These are phyloP conservation scores for Teratosphaeria epicoccoides DNA, from an alignment of 2,329 filamentous ascomycete species.

Conservation along the genomic window DNA sequence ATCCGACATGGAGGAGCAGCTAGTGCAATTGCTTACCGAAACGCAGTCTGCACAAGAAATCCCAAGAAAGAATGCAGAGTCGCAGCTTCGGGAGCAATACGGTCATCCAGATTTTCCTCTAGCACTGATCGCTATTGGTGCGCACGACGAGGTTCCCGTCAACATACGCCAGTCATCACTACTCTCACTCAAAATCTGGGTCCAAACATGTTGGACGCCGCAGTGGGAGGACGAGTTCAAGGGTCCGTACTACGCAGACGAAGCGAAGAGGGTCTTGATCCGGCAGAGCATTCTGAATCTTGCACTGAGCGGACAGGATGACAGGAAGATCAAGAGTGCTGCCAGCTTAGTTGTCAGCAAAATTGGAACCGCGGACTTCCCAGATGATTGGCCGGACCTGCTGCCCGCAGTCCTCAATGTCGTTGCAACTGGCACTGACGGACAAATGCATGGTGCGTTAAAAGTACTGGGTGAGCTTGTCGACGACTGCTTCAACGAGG, in stretches of 20 bases:
- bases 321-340: slow-evolving; percentile 79
- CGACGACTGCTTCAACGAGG: slow-evolving; percentile 85
- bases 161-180: slow-evolving; percentile 76
- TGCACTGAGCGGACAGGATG: slow-evolving; percentile 59
- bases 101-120: slow-evolving; percentile 61
- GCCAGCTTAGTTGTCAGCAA: slow-evolving; percentile 87
- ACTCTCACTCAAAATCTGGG: slow-evolving; percentile 68
- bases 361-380: slow-evolving; percentile 87
- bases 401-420: slow-evolving; percentile 69
- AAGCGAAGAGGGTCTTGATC: slow-evolving; percentile 63
- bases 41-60: slow-evolving; percentile 69
- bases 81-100: slow-evolving; percentile 64
- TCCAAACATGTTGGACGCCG: slow-evolving; percentile 73
- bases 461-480: slow-evolving; percentile 82
- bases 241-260: slow-evolving; percentile 53
- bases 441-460: slow-evolving; percentile 78
- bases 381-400: slow-evolving; percentile 86
- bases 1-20: slow-evolving; percentile 71
- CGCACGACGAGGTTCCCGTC: slow-evolving; percentile 60
- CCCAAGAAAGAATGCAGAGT: slow-evolving; percentile 76
- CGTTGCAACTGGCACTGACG: slow-evolving; percentile 64
- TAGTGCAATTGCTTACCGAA: slow-evolving; percentile 76
- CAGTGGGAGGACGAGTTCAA: slow-evolving; percentile 57
- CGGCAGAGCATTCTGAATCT: slow-evolving; percentile 66
- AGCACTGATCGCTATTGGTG: slow-evolving; percentile 69